Evolutionary conservation across 768 basidiomycete genomes (phyloP).

Genomic region (Pholiota conissans): DNA sequence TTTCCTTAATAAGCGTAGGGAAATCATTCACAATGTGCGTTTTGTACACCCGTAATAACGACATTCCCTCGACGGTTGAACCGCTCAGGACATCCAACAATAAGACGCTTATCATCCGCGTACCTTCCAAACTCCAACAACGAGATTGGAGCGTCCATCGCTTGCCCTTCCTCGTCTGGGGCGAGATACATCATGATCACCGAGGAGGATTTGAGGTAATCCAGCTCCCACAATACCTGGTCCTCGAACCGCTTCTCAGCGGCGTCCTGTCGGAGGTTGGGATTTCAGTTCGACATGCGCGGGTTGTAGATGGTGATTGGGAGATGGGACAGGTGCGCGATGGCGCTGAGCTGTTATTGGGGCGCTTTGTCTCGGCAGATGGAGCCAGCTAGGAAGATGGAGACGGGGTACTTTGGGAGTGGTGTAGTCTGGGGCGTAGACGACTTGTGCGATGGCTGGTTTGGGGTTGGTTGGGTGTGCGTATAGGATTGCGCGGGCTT

Average conservation of each 20-base stretch:
- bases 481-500: too few species aligned
- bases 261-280: not conserved
- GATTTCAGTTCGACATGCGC: not conserved
- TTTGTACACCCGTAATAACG: not conserved
- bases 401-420: not conserved
- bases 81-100: not conserved
- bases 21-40: not conserved
- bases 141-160: not conserved
- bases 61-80: not conserved
- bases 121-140: not conserved
- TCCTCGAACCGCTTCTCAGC: not conserved
- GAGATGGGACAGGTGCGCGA: not conserved
- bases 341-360: not conserved
- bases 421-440: too few species aligned
- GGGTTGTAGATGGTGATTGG: constrained; percentile 3
- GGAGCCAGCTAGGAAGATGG: not conserved
- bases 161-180: too few species aligned
- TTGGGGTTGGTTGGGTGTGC: too few species aligned
- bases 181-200: not conserved
- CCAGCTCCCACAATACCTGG: constrained; percentile 1
- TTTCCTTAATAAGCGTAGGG: too few species aligned
- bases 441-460: too few species aligned
- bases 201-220: not conserved
- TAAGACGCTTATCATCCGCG: not conserved
- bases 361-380: not conserved